Conservation (phyloP, 192 early-diverging fungal genomes). For the Coemansia pectinata region DNA sequence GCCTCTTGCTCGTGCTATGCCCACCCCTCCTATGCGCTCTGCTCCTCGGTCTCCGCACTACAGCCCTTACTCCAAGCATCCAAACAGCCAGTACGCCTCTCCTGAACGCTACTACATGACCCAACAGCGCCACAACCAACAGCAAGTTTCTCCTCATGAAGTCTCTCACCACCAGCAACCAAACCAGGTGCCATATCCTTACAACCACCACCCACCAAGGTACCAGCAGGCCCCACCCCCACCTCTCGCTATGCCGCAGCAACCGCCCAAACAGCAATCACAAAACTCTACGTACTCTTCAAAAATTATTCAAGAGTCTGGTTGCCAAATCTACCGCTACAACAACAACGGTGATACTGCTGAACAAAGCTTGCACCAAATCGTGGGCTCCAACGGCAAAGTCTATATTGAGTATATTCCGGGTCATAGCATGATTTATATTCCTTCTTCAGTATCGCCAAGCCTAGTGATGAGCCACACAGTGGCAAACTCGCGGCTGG, state of each 20-base stretch:
- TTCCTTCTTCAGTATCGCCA: constrained; percentile 19
- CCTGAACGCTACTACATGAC: background rate
- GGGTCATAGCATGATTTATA: constrained; percentile 44
- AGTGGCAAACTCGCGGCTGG: background rate
- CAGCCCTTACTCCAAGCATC: background rate
- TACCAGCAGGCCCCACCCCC: background rate
- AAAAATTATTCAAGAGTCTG: constrained; percentile 34
- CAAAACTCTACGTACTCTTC: constrained; percentile 20
- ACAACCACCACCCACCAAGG: background rate
- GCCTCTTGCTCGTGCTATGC: background rate
- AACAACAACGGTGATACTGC: constrained; percentile 16
- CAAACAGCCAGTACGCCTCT: background rate
- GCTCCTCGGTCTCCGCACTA: background rate
- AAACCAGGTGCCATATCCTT: background rate
- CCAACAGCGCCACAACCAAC: background rate
- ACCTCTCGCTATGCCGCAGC: constrained; percentile 2
- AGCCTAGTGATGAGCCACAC: constrained; percentile 6
- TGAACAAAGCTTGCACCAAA: constrained; percentile 33
- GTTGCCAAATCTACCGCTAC: constrained; percentile 32
- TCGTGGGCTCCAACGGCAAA: constrained; percentile 36
- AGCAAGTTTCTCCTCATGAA: background rate
- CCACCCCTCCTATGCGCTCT: background rate
- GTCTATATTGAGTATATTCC: constrained; percentile 45
- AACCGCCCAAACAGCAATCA: constrained; percentile 2
- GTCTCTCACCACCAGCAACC: background rate